Evolutionary conservation across 192 early-diverging fungal genomes (phyloP).

Genomic region (Obelidium mucronatum): DNA sequence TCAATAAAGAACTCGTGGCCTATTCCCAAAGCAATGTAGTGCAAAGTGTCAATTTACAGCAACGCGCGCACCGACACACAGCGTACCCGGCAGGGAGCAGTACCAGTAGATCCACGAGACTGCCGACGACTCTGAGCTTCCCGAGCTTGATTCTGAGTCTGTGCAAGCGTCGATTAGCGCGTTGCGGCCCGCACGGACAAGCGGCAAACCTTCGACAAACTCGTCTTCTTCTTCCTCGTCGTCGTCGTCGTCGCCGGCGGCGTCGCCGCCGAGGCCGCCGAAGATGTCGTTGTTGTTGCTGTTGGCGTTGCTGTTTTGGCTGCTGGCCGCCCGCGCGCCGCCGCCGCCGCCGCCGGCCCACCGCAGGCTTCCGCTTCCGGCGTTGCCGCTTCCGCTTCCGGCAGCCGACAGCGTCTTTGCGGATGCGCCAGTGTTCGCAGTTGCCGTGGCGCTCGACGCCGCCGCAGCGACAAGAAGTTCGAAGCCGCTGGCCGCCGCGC

Average conservation of each 20-base stretch:
- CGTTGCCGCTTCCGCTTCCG: too few relatives aligned
- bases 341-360: too few relatives aligned
- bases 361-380: too few relatives aligned
- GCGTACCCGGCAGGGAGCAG: conserved; percentile 69
- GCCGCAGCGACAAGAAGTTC: background rate
- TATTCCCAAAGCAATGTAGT: conserved; percentile 4
- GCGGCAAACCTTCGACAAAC: conserved; percentile 28
- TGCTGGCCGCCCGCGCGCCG: too few relatives aligned
- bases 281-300: background rate
- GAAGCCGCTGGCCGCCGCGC: background rate
- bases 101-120: conserved; percentile 68
- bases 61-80: too few relatives aligned
- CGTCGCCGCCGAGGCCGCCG: conserved; percentile 3
- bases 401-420: too few relatives aligned
- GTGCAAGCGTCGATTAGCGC: background rate
- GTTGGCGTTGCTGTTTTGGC: background rate
- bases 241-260: conserved; percentile 30
- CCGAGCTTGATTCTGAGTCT: conserved; percentile 30
- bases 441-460: background rate
- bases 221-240: conserved; percentile 35
- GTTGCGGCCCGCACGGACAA: background rate
- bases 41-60: background rate
- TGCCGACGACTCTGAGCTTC: conserved; percentile 47
- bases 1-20: conserved; percentile 62
- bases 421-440: background rate